These are phyloP conservation scores for Cryphonectria parasitica DNA, from an alignment of 2,329 filamentous ascomycete species.

Conservation along the genomic window DNA sequence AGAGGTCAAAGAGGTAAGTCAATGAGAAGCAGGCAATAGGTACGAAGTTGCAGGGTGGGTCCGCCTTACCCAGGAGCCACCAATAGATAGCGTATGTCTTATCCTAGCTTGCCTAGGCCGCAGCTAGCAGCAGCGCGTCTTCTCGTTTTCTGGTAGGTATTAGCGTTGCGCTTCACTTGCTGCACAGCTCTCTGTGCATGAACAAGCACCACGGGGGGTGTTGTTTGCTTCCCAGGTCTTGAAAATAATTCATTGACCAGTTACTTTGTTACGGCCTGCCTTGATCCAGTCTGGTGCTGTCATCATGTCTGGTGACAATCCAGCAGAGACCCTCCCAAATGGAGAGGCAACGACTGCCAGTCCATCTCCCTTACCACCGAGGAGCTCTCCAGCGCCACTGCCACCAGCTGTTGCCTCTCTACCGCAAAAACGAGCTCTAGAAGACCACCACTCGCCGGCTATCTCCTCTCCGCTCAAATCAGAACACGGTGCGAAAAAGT, in stretches of 20 bases:
- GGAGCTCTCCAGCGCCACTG: constrained; percentile 36
- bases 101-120: constrained; percentile 3
- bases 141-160: background rate
- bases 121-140: constrained; percentile 17
- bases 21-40: background rate
- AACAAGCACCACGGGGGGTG: background rate
- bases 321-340: constrained; percentile 19
- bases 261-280: background rate
- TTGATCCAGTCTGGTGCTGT: background rate
- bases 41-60: constrained; percentile 11
- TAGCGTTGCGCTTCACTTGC: constrained; percentile 11
- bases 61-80: background rate
- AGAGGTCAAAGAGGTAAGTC: background rate
- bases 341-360: constrained; percentile 4
- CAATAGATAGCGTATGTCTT: constrained; percentile 3
- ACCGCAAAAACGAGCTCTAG: constrained; percentile 67
- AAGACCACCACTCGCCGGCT: constrained; percentile 71
- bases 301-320: constrained; percentile 23
- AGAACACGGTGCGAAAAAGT: constrained; percentile 50
- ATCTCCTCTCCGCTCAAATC: constrained; percentile 77
- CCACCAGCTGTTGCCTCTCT: constrained; percentile 48
- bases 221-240: background rate
- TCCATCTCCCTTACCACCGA: constrained; percentile 16
- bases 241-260: background rate
- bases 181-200: background rate